Evolutionary conservation across 2,329 filamentous ascomycete species (phyloP), one percentile per base, ranked within the genome.

Genomic region (Cadophora luteo-olivacea): DNA sequence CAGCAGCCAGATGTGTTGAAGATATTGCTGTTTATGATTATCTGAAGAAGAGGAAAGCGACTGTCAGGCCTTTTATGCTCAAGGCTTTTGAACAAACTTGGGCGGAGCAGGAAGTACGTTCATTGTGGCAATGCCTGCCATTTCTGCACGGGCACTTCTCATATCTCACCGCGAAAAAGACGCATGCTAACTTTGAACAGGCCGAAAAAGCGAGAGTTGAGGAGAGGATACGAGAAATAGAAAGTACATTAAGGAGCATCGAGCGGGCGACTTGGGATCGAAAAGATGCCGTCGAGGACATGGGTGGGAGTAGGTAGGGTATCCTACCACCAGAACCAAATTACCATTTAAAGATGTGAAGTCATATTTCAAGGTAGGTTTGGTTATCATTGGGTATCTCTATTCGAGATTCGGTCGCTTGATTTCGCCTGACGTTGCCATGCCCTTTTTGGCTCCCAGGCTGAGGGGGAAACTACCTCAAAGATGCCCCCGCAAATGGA

Each of bases 11-110:
- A 54, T 91, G 91, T 67, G 83, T 88, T 33, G 94, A 97, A 79
- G 92, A 95, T 72, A 88, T 93, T 68, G 91, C 92, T 11, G 83
- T 93, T 0, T 97, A 96, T 80, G 91, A 97, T 80, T 93, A 93
- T 78, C 81, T 78, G 36, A 77, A 80, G 32, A 86, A 81, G 11
- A 83, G 81, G 76, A 92, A 91, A 79, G 83, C 83, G 1, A 75
- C 81, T 2, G 78, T 93, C 57, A 84, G 84, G 61, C 80, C 82
- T 0, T 93, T 90, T 73, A 88, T 92, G 82, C 77, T 88, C 55
- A 81, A 86, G 8, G 84, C 86, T 58, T 88, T 93, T 74, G 80
- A 81, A 65, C 79, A 84, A 60, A 88, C 86, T 16, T 92, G 86
- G 81, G 79, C 82, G 54, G 77, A 86, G 72, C 91, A 94, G 77